Percentiles rank a stretch among this genome's conserved stretches.
Evolutionary conservation across 139 green algal genomes (phyloP).

Genomic region (Micromonas commoda): DNA sequence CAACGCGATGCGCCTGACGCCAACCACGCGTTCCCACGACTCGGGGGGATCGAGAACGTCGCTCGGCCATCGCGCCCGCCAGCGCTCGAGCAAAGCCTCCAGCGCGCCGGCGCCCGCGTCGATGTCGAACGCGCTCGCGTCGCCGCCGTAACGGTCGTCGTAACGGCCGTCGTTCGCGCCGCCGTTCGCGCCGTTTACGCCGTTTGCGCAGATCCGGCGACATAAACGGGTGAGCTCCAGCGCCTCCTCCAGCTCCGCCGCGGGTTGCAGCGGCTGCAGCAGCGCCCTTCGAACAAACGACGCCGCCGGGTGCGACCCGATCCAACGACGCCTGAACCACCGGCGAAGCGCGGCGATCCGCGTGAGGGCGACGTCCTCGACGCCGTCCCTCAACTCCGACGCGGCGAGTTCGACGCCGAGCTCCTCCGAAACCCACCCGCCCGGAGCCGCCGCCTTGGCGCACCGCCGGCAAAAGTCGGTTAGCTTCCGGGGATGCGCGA

Average conservation of each 20-base stretch:
- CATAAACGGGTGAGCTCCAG: neutral
- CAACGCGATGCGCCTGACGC: neutral
- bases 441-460: too few relatives aligned
- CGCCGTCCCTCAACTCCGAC: neutral
- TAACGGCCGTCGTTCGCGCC: neutral
- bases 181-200: neutral
- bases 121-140: neutral
- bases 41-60: neutral
- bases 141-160: neutral
- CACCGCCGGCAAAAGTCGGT: too few relatives aligned
- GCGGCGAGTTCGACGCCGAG: conserved; percentile 11
- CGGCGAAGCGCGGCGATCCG: neutral
- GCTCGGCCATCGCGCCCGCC: conserved; percentile 3
- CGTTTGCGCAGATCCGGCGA: neutral
- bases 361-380: neutral
- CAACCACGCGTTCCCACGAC: conserved; percentile 10
- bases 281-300: neutral
- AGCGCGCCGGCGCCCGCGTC: neutral
- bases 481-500: too few relatives aligned
- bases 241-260: neutral
- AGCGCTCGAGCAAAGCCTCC: neutral
- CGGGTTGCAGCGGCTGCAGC: conserved; percentile 4
- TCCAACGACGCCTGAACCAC: neutral
- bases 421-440: too few relatives aligned
- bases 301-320: neutral